phyloP scores from a whole-genome alignment of 1,284 basidiomycete species.

The Ceratobasidium sp. region DNA sequence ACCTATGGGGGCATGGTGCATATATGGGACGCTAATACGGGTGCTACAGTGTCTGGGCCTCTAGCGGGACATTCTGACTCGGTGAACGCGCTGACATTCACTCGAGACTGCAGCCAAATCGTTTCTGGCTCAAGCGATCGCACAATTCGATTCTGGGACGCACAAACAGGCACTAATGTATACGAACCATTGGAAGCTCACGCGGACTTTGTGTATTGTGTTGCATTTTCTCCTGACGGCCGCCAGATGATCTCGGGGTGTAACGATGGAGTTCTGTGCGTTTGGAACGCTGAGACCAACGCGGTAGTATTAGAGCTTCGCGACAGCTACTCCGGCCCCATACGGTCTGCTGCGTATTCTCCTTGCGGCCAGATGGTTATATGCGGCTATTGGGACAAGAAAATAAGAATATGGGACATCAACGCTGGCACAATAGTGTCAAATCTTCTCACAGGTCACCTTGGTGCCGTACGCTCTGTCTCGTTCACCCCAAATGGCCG shows the following conservation, averaged over 20 bases:
- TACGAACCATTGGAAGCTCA: neutral
- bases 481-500: slow-evolving; percentile 29
- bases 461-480: slow-evolving; percentile 15
- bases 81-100: slow-evolving; percentile 24
- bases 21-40: slow-evolving; percentile 30
- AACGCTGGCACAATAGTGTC: neutral
- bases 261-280: slow-evolving; percentile 22
- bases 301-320: neutral
- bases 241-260: slow-evolving; percentile 16
- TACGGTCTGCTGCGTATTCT: slow-evolving; percentile 33
- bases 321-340: neutral
- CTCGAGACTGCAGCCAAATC: slow-evolving; percentile 28
- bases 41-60: neutral
- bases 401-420: slow-evolving; percentile 42
- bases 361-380: slow-evolving; percentile 36
- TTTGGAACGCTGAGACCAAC: slow-evolving; percentile 35
- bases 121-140: slow-evolving; percentile 41
- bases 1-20: neutral
- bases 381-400: slow-evolving; percentile 43
- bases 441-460: slow-evolving; percentile 13
- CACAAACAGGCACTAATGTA: neutral
- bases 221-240: slow-evolving; percentile 41
- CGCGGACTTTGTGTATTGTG: neutral
- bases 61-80: neutral
- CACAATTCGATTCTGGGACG: slow-evolving; percentile 25